Evolutionary conservation across 345 rosid genomes (phyloP), one percentile per base, ranked within the genome.

Genomic region (Hibiscus trionum): DNA sequence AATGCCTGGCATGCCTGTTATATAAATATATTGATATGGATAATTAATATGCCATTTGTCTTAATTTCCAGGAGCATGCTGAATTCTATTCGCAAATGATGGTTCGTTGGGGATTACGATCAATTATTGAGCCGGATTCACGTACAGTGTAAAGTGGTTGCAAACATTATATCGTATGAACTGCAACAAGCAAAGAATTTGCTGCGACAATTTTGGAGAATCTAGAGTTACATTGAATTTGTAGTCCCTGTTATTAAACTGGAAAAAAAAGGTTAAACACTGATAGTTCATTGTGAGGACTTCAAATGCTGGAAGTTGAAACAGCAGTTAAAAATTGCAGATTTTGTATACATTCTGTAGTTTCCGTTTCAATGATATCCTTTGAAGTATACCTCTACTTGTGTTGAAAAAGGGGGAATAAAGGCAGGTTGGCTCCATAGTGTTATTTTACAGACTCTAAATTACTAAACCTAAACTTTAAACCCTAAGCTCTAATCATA

Each of bases 81-180:
- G 83, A 80, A 50, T 80, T 80, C 61, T 77, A 80, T 26, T 55
- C 78, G 1, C 76, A 80, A 66, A 80, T 77, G 83, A 77, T 80
- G 78, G 24, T 73, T 17, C 83, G 78, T 1, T 71, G 76, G 21
- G 83, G 83, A 73, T 74, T 77, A 37, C 70, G 75, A 17, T 80
- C 83, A 9, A 61, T 66, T 8, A 77, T 80, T 0, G 78, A 77
- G 61, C 83, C 80, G 2, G 80, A 77, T 60, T 80, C 80, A 27
- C 71, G 8, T 53, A 3, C 7, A 39, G 39, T 44, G 19, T 70
- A 52, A 76, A 37, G 49, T 26, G 15, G 37, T 44, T 21, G 19
- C 33, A 2, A 24, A 50, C 15, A 47, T 11, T 12, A 12, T 1
- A 10, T 21, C 11, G 19, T 50, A 50, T 10, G 52, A 65, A 26